Conservation (phyloP, 2,329 filamentous ascomycete species). For the Fusarium nematophilum region DNA sequence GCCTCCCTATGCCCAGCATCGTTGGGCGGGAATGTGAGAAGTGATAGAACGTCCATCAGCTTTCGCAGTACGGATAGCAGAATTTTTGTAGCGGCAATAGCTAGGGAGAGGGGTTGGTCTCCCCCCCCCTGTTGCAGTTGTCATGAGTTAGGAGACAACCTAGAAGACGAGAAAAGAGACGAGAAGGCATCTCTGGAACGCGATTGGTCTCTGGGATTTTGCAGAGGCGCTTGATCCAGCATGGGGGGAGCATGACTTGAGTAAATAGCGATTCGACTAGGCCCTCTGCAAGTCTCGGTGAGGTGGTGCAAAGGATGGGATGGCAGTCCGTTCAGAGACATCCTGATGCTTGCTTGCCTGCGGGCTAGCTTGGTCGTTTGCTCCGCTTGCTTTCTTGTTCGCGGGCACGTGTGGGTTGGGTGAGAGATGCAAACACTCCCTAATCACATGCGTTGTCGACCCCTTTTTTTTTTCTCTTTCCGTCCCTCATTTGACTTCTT, state of each 20-base stretch:
- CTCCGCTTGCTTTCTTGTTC: slow-evolving; percentile 17
- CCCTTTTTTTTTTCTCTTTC: slow-evolving; percentile 2
- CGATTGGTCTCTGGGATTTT: slow-evolving; percentile 20
- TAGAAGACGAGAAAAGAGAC: slow-evolving; percentile 31
- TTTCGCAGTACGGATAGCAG: slow-evolving; percentile 8
- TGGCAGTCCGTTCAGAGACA: slow-evolving; percentile 22
- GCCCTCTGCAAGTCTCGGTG: slow-evolving; percentile 5
- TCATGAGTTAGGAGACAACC: slow-evolving; percentile 17
- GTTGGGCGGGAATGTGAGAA: slow-evolving; percentile 28
- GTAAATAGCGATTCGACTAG: slow-evolving; percentile 17
- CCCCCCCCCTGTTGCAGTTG: slow-evolving; percentile 22
- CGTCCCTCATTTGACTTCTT: slow-evolving; percentile 20
- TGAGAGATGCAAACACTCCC: slow-evolving; percentile 6
- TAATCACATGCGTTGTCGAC: slow-evolving; percentile 9
- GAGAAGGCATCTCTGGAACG: slow-evolving; percentile 14
- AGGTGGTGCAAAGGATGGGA: slow-evolving; percentile 6
- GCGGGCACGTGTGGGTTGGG: slow-evolving; percentile 23
- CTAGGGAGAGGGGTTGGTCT: slow-evolving; percentile 9
- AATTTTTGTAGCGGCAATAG: slow-evolving; percentile 21
- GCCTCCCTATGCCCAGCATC: slow-evolving; percentile 1
- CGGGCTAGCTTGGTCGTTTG: no score
- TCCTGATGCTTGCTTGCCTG: slow-evolving; percentile 19
- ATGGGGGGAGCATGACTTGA: slow-evolving; percentile 13
- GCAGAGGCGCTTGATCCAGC: slow-evolving; percentile 10
- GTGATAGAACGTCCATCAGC: slow-evolving; percentile 24